Conservation (phyloP, 306 rosid species). For the Trifolium subterraneum region DNA sequence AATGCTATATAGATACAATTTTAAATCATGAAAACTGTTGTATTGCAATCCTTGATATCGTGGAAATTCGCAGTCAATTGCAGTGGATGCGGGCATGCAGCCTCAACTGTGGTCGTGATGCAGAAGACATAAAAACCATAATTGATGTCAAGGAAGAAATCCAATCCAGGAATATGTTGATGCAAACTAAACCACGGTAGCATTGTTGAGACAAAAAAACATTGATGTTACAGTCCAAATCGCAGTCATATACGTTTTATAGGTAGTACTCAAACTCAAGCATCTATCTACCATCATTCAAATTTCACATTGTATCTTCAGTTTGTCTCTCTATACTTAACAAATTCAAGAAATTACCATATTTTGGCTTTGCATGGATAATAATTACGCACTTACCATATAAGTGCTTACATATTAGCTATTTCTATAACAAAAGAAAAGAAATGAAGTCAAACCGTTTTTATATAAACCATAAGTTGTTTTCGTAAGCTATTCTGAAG, state of each 20-base stretch:
- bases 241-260: neutral
- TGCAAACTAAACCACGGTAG: neutral
- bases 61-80: neutral
- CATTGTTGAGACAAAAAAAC: neutral
- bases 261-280: neutral
- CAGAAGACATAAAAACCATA: neutral
- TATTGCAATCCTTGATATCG: neutral
- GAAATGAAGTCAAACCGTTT: neutral
- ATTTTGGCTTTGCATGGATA: neutral
- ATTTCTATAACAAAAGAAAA: neutral
- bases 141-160: neutral
- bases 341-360: conserved; percentile 62
- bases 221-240: neutral
- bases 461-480: neutral
- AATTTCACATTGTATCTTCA: conserved; percentile 14
- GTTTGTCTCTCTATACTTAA: neutral
- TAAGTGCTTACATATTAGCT: neutral
- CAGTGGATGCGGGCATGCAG: neutral
- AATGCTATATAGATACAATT: neutral
- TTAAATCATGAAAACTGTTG: neutral
- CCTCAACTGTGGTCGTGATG: too few species aligned
- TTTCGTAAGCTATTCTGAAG: neutral
- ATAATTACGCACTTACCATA: neutral
- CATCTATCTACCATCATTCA: conserved; percentile 26
- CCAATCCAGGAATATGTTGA: neutral